A percentile compares a stretch with the other conserved stretches of the same genome.
Conservation (phyloP, 257 asterid species). For the Cordia subcordata region DNA sequence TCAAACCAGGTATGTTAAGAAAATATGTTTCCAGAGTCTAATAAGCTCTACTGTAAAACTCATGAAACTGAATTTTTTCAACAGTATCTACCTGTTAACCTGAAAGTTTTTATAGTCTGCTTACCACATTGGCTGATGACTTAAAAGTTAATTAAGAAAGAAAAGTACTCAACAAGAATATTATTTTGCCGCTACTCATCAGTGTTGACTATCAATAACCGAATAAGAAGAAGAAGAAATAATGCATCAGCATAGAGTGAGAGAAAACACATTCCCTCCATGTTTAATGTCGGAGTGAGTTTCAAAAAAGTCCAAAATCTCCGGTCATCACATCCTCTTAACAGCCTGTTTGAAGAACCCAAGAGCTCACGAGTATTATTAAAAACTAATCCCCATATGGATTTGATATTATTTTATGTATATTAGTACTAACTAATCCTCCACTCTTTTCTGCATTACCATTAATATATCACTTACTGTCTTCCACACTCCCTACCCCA, state of each 20-base stretch:
- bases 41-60: no score
- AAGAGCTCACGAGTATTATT: slow-evolving; percentile 55
- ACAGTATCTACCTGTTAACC: no score
- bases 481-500: slow-evolving; percentile 21
- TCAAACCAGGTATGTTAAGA: no score
- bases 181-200: slow-evolving; percentile 10
- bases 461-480: slow-evolving; percentile 17
- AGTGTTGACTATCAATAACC: slow-evolving; percentile 31
- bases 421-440: slow-evolving; percentile 18
- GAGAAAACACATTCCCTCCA: slow-evolving; percentile 62
- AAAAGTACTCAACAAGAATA: no score
- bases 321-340: slow-evolving; percentile 32
- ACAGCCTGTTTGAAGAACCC: slow-evolving; percentile 68
- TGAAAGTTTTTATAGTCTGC: no score
- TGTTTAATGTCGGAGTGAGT: slow-evolving; percentile 61
- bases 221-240: slow-evolving; percentile 25
- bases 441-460: slow-evolving; percentile 22
- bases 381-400: slow-evolving; percentile 24
- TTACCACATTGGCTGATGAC: no score
- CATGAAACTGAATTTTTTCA: no score
- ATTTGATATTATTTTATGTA: slow-evolving; percentile 15
- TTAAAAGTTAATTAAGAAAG: no score
- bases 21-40: no score
- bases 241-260: not conserved
- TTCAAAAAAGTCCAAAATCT: slow-evolving; percentile 51